Evolutionary conservation across 305 asterid species (phyloP), one percentile per base, ranked within the genome.

Genomic region (Salvia sclarea): DNA sequence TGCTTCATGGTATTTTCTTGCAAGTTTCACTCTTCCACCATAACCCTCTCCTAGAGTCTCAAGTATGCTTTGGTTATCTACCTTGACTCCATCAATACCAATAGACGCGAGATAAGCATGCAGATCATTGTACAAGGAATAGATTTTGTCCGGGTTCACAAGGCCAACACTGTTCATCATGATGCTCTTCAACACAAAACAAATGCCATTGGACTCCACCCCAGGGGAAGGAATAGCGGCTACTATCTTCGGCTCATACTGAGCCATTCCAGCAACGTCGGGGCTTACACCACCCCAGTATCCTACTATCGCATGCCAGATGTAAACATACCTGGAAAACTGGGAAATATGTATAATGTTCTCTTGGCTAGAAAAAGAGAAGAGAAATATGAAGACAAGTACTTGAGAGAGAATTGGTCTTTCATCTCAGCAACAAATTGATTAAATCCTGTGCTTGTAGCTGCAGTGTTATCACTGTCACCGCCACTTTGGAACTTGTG

Each of bases 211-310:
- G 21, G 89, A 77, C 76, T 77, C 81, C 12, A 89, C 85, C n/a
- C 95, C 95, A 9, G 87, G 86, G 21, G 96, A 78, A 3, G 96
- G 86, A 56, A 86, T 64, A 8, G 71, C 85, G 10, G 74, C 64
- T 24, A 84, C 81, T 45, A 88, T 73, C 76, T 80, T 72, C 41
- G 95, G 73, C 9, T 77, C 85, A 17, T 88, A 90, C 61, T 78
- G 80, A 61, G 80, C 81, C 94, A 84, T 86, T 75, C 60, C 86
- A 20, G 87, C 72, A 61, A 78, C 82, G 30, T 83, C 84, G 0
- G 96, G 95, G 38, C 79, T 74, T 14, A 85, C 89, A 56, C 97
- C 95, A 4, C 97, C 97, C 97, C 96, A 91, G 74, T 88, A 91
- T 1, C 96, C 95, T 2, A 84, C 84, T 11, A 88, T 78, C 6